These are phyloP conservation scores for Annona squamosa DNA, from an alignment of 164 flowering plant species.

Conservation along the genomic window DNA sequence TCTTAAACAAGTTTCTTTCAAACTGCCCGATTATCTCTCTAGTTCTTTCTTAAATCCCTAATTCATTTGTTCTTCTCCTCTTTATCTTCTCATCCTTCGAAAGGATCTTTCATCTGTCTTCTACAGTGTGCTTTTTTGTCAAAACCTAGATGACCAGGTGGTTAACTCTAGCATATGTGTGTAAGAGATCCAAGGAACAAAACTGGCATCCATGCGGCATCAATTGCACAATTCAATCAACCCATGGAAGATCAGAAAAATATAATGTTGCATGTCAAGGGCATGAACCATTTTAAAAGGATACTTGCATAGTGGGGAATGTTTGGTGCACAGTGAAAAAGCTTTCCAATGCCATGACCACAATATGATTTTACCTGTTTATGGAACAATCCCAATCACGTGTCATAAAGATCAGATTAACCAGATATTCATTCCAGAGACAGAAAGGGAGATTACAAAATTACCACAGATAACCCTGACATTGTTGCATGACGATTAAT, in stretches of 20 bases:
- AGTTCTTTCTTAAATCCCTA: too few species aligned
- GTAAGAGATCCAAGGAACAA: too few species aligned
- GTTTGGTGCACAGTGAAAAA: conserved; percentile 97
- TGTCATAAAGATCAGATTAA: neutral
- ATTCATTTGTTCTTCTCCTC: too few species aligned
- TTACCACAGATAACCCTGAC: conserved; percentile 97
- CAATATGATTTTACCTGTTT: conserved; percentile 83
- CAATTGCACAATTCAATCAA: too few species aligned
- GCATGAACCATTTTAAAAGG: conserved; percentile 21
- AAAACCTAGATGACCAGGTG: too few species aligned
- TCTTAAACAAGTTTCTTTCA: too few species aligned
- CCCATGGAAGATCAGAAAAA: neutral
- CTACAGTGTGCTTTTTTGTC: too few species aligned
- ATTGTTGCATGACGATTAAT: conserved; percentile 87
- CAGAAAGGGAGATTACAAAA: neutral
- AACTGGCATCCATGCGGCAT: too few species aligned
- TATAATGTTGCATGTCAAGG: conserved; percentile 4
- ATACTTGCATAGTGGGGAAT: conserved; percentile 97
- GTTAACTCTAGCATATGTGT: too few species aligned
- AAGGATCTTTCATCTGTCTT: too few species aligned
- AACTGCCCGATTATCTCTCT: too few species aligned
- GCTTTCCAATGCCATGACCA: conserved; percentile 98
- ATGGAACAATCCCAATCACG: conserved; percentile 2
- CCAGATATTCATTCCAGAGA: neutral
- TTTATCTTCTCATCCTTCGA: too few species aligned